Percentiles rank a stretch among this genome's conserved stretches.
Conservation (phyloP, 345 rosid genomes). For the Erysimum cheiranthoides region DNA sequence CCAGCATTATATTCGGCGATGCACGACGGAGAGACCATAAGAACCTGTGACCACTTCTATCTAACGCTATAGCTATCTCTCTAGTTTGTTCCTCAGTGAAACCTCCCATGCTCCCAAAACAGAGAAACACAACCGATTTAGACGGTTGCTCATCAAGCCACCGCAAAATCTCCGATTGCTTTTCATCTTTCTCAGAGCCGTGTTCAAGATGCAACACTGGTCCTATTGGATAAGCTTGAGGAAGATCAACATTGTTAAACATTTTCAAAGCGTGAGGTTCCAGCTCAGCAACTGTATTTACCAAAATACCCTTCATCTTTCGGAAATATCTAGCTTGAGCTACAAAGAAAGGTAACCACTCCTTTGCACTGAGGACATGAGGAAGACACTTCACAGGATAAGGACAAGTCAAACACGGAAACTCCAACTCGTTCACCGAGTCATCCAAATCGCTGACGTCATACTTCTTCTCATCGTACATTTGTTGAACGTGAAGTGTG, state of each 20-base stretch:
- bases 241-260: constrained; percentile 13
- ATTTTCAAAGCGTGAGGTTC: constrained; percentile 49
- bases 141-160: constrained; percentile 68
- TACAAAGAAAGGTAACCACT: background rate
- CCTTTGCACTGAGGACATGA: background rate
- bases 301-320: constrained; percentile 53
- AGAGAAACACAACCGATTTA: constrained; percentile 61
- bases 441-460: constrained; percentile 44
- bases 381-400: constrained; percentile 52
- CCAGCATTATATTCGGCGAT: constrained; percentile 6
- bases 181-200: background rate
- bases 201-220: constrained; percentile 52
- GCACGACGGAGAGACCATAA: constrained; percentile 62
- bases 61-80: constrained; percentile 56
- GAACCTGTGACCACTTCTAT: constrained; percentile 53
- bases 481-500: constrained; percentile 40
- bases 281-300: constrained; percentile 61
- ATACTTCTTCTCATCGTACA: constrained; percentile 35
- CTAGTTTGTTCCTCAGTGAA: constrained; percentile 55
- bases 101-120: constrained; percentile 72
- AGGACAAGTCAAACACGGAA: constrained; percentile 49
- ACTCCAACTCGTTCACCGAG: constrained; percentile 46
- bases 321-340: constrained; percentile 36
- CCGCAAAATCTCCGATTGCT: constrained; percentile 38
- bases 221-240: constrained; percentile 54